A percentile compares a stretch with the other conserved stretches of the same genome.
Conservation (phyloP, 345 rosid genomes). For the Acer campestre region DNA sequence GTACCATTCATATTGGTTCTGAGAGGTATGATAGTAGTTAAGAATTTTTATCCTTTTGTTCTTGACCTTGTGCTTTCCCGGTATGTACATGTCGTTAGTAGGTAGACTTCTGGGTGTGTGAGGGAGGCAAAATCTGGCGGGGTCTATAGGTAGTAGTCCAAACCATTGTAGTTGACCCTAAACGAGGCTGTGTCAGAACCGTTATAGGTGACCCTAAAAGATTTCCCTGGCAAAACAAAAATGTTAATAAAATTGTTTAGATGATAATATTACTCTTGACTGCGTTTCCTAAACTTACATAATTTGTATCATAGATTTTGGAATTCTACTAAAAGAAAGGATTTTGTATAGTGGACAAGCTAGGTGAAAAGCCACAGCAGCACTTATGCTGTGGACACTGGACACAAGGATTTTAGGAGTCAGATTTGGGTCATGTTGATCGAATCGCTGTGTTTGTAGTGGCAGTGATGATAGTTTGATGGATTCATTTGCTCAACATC, state of each 20-base stretch:
- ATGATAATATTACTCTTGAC: background rate
- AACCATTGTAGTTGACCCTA: background rate
- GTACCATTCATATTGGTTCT: constrained; percentile 55
- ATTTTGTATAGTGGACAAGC: too few species aligned
- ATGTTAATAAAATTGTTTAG: background rate
- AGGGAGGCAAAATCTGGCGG: background rate
- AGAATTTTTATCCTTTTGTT: constrained; percentile 1
- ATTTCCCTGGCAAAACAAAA: background rate
- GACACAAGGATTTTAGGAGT: background rate
- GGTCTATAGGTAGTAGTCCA: background rate
- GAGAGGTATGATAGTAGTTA: constrained; percentile 41
- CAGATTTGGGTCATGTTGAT: background rate
- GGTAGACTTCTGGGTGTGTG: background rate
- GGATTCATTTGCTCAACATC: background rate
- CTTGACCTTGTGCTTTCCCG: background rate
- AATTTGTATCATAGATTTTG: too few species aligned
- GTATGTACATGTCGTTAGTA: background rate
- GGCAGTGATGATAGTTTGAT: background rate
- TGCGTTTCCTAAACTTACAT: background rate
- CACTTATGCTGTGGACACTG: background rate
- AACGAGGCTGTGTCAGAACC: background rate
- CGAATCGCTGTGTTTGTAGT: background rate
- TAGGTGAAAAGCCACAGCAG: too few species aligned
- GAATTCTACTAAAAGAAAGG: too few species aligned
- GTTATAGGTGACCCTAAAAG: background rate